Evolutionary conservation across 352 stramenopile genomes (phyloP).

Genomic region (Globisporangium okanoganense): DNA sequence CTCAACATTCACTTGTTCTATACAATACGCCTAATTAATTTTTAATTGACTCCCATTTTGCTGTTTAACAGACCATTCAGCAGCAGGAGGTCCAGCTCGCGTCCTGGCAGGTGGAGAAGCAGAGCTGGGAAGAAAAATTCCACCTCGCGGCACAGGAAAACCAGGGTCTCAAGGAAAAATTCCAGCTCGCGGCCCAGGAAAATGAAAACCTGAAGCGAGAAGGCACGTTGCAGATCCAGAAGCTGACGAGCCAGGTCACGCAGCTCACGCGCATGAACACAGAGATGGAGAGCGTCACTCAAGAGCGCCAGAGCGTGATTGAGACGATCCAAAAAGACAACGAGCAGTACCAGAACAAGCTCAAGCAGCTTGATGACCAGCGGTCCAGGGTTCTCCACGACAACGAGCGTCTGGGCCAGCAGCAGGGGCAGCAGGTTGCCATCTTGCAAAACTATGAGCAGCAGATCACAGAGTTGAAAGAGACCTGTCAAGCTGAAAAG

Average conservation of each 20-base stretch:
- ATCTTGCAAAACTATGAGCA: conserved; percentile 35
- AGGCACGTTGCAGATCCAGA: conserved; percentile 48
- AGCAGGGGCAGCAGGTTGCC: conserved; percentile 32
- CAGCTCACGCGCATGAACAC: conserved; percentile 42
- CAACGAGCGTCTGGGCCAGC: conserved; percentile 40
- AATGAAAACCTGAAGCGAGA: conserved; percentile 46
- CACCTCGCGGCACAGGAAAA: conserved; percentile 49
- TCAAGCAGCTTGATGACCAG: conserved; percentile 47
- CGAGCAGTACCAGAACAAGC: conserved; percentile 29
- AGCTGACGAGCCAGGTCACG: conserved; percentile 40
- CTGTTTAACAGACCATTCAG: conserved; percentile 37
- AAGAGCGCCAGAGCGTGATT: conserved; percentile 37
- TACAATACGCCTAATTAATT: background rate
- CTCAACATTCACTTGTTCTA: background rate
- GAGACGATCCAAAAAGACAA: conserved; percentile 36
- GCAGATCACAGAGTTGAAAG: conserved; percentile 39
- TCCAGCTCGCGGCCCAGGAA: conserved; percentile 47
- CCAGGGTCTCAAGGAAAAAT: conserved; percentile 69
- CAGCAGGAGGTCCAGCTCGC: conserved; percentile 58
- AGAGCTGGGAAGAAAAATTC: conserved; percentile 82
- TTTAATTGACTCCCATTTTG: background rate
- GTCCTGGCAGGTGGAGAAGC: conserved; percentile 52
- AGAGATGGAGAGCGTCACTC: conserved; percentile 46
- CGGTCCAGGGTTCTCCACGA: conserved; percentile 32
- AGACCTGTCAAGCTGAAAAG: conserved; percentile 31